Conservation (phyloP, 495 filamentous ascomycete genomes). For the Penicillium roqueforti region DNA sequence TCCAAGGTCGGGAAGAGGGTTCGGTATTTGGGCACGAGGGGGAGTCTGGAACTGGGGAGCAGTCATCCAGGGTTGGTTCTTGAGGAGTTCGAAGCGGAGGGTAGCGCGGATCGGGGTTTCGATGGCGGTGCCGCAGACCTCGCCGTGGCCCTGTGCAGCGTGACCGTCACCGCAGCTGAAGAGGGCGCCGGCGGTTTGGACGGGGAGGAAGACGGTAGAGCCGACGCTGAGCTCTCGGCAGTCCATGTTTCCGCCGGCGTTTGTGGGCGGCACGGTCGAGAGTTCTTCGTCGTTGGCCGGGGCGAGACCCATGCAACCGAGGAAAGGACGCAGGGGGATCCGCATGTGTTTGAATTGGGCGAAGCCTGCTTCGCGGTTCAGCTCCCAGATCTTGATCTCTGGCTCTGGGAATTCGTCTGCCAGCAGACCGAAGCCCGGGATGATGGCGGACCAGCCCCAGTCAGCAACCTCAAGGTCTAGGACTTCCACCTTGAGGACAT, state of each 20-base stretch:
- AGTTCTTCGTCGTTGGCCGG: constrained; percentile 39
- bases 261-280: constrained; percentile 48
- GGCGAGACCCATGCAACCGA: constrained; percentile 50
- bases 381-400: constrained; percentile 47
- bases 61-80: constrained; percentile 40
- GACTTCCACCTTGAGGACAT: constrained; percentile 47
- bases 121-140: constrained; percentile 52
- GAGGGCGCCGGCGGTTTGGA: constrained; percentile 45
- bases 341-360: constrained; percentile 42
- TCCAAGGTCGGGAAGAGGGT: constrained; percentile 31
- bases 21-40: constrained; percentile 23
- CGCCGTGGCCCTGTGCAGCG: constrained; percentile 51
- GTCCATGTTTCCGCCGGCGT: constrained; percentile 50
- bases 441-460: constrained; percentile 51
- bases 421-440: constrained; percentile 48
- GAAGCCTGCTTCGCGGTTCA: constrained; percentile 35
- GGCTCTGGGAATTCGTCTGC: constrained; percentile 43
- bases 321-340: constrained; percentile 47
- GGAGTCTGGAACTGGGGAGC: constrained; percentile 44
- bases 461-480: constrained; percentile 38
- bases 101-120: constrained; percentile 48
- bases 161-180: constrained; percentile 55
- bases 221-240: constrained; percentile 45
- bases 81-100: constrained; percentile 42
- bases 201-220: constrained; percentile 42